Evolutionary conservation across 345 rosid genomes (phyloP).

Genomic region (Populus euphratica): DNA sequence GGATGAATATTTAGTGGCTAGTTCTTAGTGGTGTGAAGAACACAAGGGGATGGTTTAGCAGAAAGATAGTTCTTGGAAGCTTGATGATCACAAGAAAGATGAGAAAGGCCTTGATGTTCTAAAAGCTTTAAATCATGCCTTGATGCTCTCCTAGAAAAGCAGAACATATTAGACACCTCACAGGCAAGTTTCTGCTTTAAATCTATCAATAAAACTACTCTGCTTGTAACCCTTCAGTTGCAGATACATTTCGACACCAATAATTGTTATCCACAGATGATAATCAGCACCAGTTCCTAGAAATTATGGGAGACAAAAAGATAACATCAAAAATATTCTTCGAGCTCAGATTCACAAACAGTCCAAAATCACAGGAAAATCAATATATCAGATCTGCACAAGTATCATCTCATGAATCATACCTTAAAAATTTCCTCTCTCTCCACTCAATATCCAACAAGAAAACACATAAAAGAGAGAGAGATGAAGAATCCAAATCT

Average conservation of each 20-base stretch:
- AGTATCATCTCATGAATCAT: neutral
- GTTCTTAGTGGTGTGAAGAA: slow-evolving; percentile 44
- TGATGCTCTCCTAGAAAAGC: too few species aligned
- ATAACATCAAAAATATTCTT: neutral
- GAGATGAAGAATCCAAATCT: neutral
- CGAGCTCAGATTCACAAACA: neutral
- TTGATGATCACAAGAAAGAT: slow-evolving; percentile 28
- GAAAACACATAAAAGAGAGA: neutral
- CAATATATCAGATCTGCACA: neutral
- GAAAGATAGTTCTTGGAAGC: slow-evolving; percentile 47
- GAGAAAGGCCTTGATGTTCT: too few species aligned
- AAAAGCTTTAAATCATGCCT: too few species aligned
- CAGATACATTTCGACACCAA: neutral
- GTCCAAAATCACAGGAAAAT: neutral
- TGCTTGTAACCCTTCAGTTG: neutral
- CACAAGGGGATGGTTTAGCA: slow-evolving; percentile 52
- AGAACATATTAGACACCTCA: too few species aligned
- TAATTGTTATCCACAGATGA: neutral
- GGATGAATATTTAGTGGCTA: slow-evolving; percentile 43
- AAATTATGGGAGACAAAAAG: neutral
- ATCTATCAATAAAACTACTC: neutral
- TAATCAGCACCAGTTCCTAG: neutral
- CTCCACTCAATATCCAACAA: too few species aligned
- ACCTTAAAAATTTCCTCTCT: neutral
- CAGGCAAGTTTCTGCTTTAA: too few species aligned